phyloP scores from a whole-genome alignment of 2,329 filamentous ascomycete species.

The Ophiobolus disseminans region DNA sequence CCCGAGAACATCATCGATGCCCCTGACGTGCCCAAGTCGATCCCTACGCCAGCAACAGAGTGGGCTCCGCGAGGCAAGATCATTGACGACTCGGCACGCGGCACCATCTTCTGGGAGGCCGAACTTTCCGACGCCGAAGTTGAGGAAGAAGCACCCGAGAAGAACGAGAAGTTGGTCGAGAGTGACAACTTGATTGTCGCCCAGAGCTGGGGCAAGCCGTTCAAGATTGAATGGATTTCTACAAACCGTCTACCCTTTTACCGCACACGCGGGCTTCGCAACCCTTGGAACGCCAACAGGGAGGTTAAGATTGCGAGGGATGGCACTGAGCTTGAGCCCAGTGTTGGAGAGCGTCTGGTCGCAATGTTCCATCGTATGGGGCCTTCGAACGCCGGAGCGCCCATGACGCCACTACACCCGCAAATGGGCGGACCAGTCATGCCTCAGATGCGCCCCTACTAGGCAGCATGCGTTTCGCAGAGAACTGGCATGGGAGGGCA shows the following conservation, averaged over 20 bases:
- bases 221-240: slow-evolving; percentile 88
- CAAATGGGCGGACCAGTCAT: slow-evolving; percentile 32
- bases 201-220: slow-evolving; percentile 88
- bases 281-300: slow-evolving; percentile 93
- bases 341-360: slow-evolving; percentile 76
- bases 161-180: slow-evolving; percentile 41
- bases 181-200: slow-evolving; percentile 47
- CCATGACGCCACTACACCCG: slow-evolving; percentile 26
- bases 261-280: slow-evolving; percentile 82
- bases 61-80: slow-evolving; percentile 83
- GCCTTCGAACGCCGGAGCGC: slow-evolving; percentile 31
- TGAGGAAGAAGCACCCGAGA: slow-evolving; percentile 55
- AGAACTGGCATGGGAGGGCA: slow-evolving; percentile 2
- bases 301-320: slow-evolving; percentile 97
- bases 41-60: slow-evolving; percentile 78
- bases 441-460: slow-evolving; percentile 41
- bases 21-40: slow-evolving; percentile 77
- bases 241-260: slow-evolving; percentile 86
- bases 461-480: slow-evolving; percentile 10
- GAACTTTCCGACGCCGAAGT: slow-evolving; percentile 66
- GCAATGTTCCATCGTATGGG: slow-evolving; percentile 70
- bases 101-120: slow-evolving; percentile 96
- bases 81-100: slow-evolving; percentile 90
- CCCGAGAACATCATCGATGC: slow-evolving; percentile 62
- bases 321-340: slow-evolving; percentile 89